Base-by-base conservation (phyloP, 495 filamentous ascomycete species). In the Penicilliopsis zonata region DNA sequence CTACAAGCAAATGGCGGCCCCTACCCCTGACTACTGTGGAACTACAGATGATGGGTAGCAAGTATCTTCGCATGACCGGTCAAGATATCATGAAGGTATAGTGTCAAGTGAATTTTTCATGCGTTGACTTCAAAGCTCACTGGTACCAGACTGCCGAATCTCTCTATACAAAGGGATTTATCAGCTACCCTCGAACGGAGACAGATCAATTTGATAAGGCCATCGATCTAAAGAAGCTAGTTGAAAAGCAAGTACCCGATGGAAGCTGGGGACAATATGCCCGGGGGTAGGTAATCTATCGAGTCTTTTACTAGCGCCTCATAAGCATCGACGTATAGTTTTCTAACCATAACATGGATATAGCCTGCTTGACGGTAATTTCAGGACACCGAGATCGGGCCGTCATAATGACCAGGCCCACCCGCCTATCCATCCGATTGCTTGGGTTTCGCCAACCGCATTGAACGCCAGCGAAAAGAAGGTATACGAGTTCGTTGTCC, bases 21-120 rank as follows among this genome's bases (percentile, higher is more conserved):
- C 50, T 98, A 19, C 90, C 90, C 1, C 63, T 98, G 43, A 98
- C 90, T 0, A 98, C 90, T 0, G 84, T 98, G n/a, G 92, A 98
- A 44, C 59, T 98, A n/a, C 90, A 96, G 49, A 96, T 94, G 65
- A 85, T 86, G 66, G 90, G 92, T 13, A 90, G 77, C 40, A 65
- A 71, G 31, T 92, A 86, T 46, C 66, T 96, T 9, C 70, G 76
- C 13, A 77, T 98, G 70, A 82, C 81, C 37, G 82, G 84, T 57
- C 77, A 92, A 36, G 60, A 73, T 24, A 83, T 92, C 24, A 94
- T 98, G 86, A 78, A 74, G 41, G 71, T 73, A 45, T 28, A 15
- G 2, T n/a, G n/a, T n/a, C n/a, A n/a, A n/a, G n/a, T n/a, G n/a
- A n/a, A n/a, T n/a, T n/a, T n/a, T n/a, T n/a, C n/a, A n/a, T n/a